Evolutionary conservation across 805 yeast species (phyloP).

Genomic region (Saturnispora serradocipensis): DNA sequence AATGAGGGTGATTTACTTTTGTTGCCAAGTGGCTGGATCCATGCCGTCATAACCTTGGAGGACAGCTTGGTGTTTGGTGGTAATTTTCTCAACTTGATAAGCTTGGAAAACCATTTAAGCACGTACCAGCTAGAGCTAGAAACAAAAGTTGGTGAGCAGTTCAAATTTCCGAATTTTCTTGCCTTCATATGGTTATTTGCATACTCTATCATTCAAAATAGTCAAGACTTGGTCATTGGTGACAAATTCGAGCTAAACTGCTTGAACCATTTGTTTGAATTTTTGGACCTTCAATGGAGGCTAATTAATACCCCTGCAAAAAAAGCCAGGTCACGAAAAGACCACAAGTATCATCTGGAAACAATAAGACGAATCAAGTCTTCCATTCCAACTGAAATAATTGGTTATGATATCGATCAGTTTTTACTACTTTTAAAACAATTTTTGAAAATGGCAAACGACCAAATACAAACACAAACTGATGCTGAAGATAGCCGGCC

Average conservation of each 20-base stretch:
- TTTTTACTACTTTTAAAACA: background rate
- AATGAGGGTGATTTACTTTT: conserved; percentile 64
- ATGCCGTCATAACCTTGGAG: conserved; percentile 73
- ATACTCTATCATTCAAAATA: conserved; percentile 21
- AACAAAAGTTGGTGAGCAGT: conserved; percentile 67
- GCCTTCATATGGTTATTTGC: conserved; percentile 63
- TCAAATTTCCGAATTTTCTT: conserved; percentile 70
- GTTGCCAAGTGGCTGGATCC: conserved; percentile 91
- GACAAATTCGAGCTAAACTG: conserved; percentile 16
- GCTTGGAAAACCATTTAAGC: conserved; percentile 52
- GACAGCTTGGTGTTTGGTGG: conserved; percentile 86
- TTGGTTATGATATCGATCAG: conserved; percentile 4
- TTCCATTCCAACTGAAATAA: conserved; percentile 8
- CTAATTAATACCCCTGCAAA: background rate
- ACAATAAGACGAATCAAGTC: conserved; percentile 36
- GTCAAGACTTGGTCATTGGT: background rate
- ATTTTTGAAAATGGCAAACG: background rate
- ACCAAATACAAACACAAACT: background rate
- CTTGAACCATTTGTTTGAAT: conserved; percentile 15
- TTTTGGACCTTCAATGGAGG: conserved; percentile 13
- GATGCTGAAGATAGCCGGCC: background rate
- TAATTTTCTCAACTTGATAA: conserved; percentile 62
- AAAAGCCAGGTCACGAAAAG: background rate
- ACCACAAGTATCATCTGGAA: background rate
- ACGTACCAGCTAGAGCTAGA: conserved; percentile 53